Conservation (phyloP, 768 basidiomycete species). For the Cantharellus anzutake region DNA sequence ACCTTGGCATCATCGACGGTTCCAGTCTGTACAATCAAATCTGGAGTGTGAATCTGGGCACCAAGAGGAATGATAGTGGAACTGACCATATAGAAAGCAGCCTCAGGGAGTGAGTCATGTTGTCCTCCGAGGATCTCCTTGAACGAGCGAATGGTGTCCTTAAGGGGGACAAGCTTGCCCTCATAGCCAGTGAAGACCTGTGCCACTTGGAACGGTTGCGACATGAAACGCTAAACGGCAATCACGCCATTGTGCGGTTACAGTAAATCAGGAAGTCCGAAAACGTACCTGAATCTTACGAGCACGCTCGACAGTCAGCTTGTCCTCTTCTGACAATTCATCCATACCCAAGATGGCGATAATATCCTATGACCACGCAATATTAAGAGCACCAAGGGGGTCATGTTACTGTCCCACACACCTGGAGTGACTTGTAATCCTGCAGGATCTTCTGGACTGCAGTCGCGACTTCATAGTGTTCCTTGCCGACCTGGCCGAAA, state of each 20-base stretch:
- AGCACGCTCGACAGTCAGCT: constrained; percentile 66
- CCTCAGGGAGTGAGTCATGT: constrained; percentile 84
- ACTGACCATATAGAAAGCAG: constrained; percentile 87
- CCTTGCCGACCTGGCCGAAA: constrained; percentile 43
- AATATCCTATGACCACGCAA: constrained; percentile 42
- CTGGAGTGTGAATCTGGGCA: constrained; percentile 2
- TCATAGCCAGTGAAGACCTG: constrained; percentile 99
- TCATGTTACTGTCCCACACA: not conserved
- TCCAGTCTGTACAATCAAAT: constrained; percentile 27
- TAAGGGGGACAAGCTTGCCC: constrained; percentile 89
- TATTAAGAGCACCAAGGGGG: not conserved
- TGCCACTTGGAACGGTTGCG: constrained; percentile 98
- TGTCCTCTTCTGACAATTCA: constrained; percentile 99
- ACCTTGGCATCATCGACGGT: constrained; percentile 93
- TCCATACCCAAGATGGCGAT: constrained; percentile 99
- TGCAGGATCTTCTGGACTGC: constrained; percentile 95
- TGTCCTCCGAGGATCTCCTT: constrained; percentile 86
- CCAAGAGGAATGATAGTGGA: constrained; percentile 8
- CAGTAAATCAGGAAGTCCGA: not conserved
- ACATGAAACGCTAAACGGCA: constrained; percentile 99
- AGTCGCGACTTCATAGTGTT: constrained; percentile 94
- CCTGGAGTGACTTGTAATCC: constrained; percentile 87
- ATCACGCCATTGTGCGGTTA: constrained; percentile 55
- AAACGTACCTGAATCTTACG: constrained; percentile 32
- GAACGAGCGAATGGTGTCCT: constrained; percentile 94